Conservation (phyloP, 352 stramenopile species). For the Pythium coloratum region DNA sequence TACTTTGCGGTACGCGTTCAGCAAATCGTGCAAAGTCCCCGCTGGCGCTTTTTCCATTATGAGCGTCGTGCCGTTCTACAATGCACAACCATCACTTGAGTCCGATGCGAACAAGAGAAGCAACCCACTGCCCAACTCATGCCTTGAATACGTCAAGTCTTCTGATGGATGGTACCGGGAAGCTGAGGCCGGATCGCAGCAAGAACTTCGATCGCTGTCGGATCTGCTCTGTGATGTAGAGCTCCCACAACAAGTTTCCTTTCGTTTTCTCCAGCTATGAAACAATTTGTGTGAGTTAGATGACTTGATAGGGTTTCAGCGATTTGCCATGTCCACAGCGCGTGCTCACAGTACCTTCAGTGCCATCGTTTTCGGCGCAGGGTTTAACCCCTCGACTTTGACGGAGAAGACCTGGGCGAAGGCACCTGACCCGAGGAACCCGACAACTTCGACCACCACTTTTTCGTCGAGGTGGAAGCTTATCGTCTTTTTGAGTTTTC, state of each 20-base stretch:
- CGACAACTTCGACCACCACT: conserved; percentile 43
- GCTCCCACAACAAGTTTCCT: conserved; percentile 79
- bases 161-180: conserved; percentile 42
- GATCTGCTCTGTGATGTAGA: conserved; percentile 57
- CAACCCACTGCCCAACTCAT: neutral
- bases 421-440: conserved; percentile 66
- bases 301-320: neutral
- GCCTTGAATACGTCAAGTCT: conserved; percentile 67
- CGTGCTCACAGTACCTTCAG: conserved; percentile 49
- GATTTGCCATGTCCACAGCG: neutral
- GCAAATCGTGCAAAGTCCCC: conserved; percentile 78
- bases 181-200: conserved; percentile 20
- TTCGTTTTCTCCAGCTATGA: conserved; percentile 68
- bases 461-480: conserved; percentile 35
- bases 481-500: conserved; percentile 61
- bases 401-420: conserved; percentile 79
- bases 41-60: conserved; percentile 66
- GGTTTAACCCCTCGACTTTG: conserved; percentile 31
- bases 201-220: conserved; percentile 15
- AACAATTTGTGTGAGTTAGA: neutral
- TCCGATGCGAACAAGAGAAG: neutral
- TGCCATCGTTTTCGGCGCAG: conserved; percentile 38
- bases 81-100: neutral
- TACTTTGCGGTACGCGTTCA: conserved; percentile 56
- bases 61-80: conserved; percentile 73